Evolutionary conservation across 2,329 filamentous ascomycete genomes (phyloP).

Genomic region (Helotiales sp.): DNA sequence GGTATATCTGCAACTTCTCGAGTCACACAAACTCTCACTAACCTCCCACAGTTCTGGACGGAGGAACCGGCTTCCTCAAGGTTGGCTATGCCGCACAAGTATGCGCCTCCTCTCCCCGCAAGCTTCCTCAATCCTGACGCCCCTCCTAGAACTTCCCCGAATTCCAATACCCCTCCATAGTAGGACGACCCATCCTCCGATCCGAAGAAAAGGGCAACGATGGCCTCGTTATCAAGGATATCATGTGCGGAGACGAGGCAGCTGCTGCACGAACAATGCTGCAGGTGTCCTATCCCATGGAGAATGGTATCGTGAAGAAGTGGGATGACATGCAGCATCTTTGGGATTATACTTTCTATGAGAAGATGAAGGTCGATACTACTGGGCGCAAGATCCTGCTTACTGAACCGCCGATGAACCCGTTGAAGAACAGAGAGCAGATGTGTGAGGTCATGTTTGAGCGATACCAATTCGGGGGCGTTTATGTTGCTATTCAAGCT

Average conservation of each 20-base stretch:
- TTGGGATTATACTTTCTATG: slow-evolving; percentile 98
- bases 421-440: slow-evolving; percentile 91
- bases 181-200: slow-evolving; percentile 94
- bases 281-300: slow-evolving; percentile 99
- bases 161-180: slow-evolving; percentile 97
- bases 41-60: slow-evolving; percentile 80
- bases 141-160: slow-evolving; percentile 86
- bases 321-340: slow-evolving; percentile 99
- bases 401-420: slow-evolving; percentile 97
- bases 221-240: slow-evolving; percentile 87
- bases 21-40: slow-evolving; percentile 12
- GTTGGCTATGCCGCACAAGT: slow-evolving; percentile 95
- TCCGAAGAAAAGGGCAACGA: slow-evolving; percentile 76
- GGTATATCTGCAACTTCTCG: slow-evolving; percentile 24
- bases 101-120: slow-evolving; percentile 32
- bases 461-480: slow-evolving; percentile 90
- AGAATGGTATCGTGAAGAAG: slow-evolving; percentile 98
- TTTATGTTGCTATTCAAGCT: slow-evolving; percentile 97
- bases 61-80: slow-evolving; percentile 99
- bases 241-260: slow-evolving; percentile 99
- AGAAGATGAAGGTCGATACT: slow-evolving; percentile 93
- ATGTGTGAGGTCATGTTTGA: slow-evolving; percentile 99
- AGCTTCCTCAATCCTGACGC: slow-evolving; percentile 1
- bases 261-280: slow-evolving; percentile 95
- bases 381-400: slow-evolving; percentile 94